Evolutionary conservation across 139 green algal species (phyloP).

Genomic region (Trebouxia sp.): DNA sequence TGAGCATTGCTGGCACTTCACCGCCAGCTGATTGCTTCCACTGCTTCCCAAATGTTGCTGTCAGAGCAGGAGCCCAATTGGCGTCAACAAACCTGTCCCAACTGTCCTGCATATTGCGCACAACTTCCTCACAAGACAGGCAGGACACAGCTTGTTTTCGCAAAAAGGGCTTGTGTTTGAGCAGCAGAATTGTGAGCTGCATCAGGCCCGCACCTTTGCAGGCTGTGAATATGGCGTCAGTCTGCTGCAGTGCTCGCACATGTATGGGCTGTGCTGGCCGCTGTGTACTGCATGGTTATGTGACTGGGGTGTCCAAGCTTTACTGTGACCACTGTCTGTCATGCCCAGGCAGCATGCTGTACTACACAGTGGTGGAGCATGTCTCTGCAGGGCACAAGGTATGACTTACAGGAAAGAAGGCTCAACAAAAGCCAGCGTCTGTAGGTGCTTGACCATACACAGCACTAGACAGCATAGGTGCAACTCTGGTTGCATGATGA

Average conservation of each 20-base stretch:
- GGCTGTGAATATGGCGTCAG: not conserved
- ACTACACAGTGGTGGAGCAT: not conserved
- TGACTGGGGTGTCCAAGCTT: conserved; percentile 1
- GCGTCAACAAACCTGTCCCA: conserved; percentile 25
- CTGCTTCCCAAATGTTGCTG: not conserved
- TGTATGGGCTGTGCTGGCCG: conserved; percentile 17
- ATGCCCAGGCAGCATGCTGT: not conserved
- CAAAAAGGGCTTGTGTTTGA: too few relatives aligned
- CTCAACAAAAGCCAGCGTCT: too few relatives aligned
- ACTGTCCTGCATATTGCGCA: not conserved
- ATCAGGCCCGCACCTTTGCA: too few relatives aligned
- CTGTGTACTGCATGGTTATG: not conserved
- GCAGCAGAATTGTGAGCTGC: too few relatives aligned
- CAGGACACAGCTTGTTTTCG: too few relatives aligned
- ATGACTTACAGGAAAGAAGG: too few relatives aligned
- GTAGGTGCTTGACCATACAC: too few relatives aligned
- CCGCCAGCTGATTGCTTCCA: conserved; percentile 6
- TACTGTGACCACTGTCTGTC: not conserved
- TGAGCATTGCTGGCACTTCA: conserved; percentile 23
- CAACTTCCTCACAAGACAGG: too few relatives aligned
- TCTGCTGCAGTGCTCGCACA: conserved; percentile 25
- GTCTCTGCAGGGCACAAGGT: not conserved
- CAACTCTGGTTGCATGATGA: too few relatives aligned
- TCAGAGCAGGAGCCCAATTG: conserved; percentile 13
- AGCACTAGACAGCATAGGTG: too few relatives aligned